phyloP scores from a whole-genome alignment of 371 early-diverging fungal genomes.

The Mortierella sp. region DNA sequence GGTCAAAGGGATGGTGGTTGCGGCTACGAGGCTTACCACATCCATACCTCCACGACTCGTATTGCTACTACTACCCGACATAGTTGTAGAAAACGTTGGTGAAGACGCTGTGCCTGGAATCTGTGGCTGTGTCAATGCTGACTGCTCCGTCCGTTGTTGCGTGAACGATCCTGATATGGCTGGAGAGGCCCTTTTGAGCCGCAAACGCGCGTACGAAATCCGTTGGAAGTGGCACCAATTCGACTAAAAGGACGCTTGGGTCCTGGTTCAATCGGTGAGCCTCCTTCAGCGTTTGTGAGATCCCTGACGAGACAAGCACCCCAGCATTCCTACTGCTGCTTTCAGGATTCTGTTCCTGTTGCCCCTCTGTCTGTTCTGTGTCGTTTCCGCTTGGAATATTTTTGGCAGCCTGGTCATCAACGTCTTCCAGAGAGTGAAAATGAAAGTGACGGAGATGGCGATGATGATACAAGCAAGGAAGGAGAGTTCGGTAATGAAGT shows the following conservation, averaged over 20 bases:
- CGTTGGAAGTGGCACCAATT: conserved; percentile 25
- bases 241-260: conserved; percentile 24
- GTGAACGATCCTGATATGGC: no score
- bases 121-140: no score
- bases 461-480: conserved; percentile 15
- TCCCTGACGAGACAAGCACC: no score
- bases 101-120: no score
- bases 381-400: no score
- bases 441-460: not conserved
- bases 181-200: not conserved
- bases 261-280: conserved; percentile 21
- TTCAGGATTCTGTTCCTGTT: not conserved
- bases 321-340: no score
- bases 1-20: no score
- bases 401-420: no score
- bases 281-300: conserved; percentile 23
- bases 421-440: no score
- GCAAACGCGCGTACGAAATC: conserved; percentile 21
- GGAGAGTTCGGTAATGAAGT: conserved; percentile 10
- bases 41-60: no score
- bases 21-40: no score
- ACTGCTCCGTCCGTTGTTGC: not conserved
- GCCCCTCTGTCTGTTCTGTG: not conserved
- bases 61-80: not conserved
- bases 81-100: not conserved